Base-by-base conservation (phyloP, 1,139 yeast species). In the Debaryomycetaceae sp. region DNA sequence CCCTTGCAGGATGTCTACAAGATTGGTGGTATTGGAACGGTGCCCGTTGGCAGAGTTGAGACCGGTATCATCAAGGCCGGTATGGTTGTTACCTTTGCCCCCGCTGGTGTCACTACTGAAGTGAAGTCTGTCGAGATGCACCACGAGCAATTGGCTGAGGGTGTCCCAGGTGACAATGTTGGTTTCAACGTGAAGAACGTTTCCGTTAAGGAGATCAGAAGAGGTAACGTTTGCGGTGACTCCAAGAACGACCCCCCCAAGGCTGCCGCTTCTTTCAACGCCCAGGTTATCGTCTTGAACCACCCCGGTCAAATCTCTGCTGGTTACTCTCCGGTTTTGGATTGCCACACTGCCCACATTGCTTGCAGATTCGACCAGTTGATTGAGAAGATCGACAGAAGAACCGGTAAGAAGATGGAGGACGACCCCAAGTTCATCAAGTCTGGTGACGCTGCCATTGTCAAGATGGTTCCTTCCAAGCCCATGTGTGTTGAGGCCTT, bases 401-500 rank as follows among this genome's bases (percentile, higher is more conserved):
- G 94, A 76, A 73, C 93, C 53, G 93, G 93, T 79, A 84, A 84
- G 85, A 70, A 69, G 61, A 61, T 77, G 61, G 94, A 84, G 77
- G 86, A 78, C 58, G 49, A 59, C 61, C 95, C 95, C 63, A 82
- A 83, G 75, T 79, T 75, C 78, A 67, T 83, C 75, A 83, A 84
- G 80, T 80, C 93, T 46, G 94, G 94, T 80, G 94, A 84, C 61
- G 89, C 94, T 64, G 91, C 93, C 61, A 81, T 83, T 60, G 95
- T 83, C 65, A 83, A 78, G 78, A 77, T 84, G 79, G 72, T 83
- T 51, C 94, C 94, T 70, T 73, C 93, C 69, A 85, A 85, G 85
- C 95, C 95, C 67, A 82, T 85, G 94, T 84, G 93, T 75, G 95
- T 85, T 67, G 95, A 85, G 79, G 78, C 94, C 58, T 85, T 82